Evolutionary conservation across 2,329 filamentous ascomycete genomes (phyloP), one percentile per base, ranked within the genome.

Genomic region (Clarireedia paspali): DNA sequence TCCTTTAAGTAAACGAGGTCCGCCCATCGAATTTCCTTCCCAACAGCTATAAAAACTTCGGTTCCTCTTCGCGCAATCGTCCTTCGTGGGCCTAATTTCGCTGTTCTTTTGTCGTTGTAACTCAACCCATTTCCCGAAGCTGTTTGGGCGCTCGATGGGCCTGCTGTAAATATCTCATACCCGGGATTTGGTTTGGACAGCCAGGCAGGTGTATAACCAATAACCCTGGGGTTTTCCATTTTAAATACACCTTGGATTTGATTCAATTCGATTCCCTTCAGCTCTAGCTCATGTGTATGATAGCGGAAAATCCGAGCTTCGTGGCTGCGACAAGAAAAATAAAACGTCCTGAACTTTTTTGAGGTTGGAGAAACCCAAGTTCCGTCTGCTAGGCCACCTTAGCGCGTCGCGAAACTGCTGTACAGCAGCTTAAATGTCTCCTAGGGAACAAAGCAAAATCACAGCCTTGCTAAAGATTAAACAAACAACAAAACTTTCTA

Each of bases 21-120:
- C 9, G 88, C 86, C 91, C 94, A 99, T 70, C 91, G 81, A 59
- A 99, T 87, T 71, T 97, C 89, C 64, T 87, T 91, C 49, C 91
- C 91, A 42, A 88, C 85, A 20, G 91, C 91, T 12, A 90, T 84
- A 68, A 97, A 97, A 9, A 97, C 76, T 67, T 99, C 91, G 1
- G 88, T 90, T 15, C 88, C 91, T 57, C 92, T 80, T 50, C 82
- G 83, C 9, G 91, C 91, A 65, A 97, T 85, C 0, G 84, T 91
- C 60, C 82, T 73, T 56, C 78, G 75, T 9, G 83, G 80, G 17
- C 82, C 80, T 20, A 70, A 65, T 46, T 64, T 68, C 1, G 69
- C 53, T 62, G 74, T 74, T 69, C 73, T 77, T 67, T 73, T 77
- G 47, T 72, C 56, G 48, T 55, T 61, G 5, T 55, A 45, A 39